Conservation (phyloP, 805 yeast genomes). For the Pichia nanzhaoensis region DNA sequence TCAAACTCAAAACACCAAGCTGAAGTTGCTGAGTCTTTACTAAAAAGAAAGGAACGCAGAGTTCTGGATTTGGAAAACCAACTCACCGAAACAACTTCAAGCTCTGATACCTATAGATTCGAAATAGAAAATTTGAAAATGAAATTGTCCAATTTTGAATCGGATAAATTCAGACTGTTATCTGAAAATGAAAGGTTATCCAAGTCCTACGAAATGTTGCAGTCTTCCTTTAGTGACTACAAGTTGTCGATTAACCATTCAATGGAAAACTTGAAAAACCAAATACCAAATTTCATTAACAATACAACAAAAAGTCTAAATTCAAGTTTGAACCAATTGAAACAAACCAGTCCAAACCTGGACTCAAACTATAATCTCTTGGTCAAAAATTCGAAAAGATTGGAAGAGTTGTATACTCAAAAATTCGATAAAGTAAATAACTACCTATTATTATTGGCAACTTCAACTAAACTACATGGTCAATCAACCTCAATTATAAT, state of each 20-base stretch:
- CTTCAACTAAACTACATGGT: conserved; percentile 42
- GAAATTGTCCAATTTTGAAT: conserved; percentile 42
- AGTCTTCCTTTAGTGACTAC: conserved; percentile 44
- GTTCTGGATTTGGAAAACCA: conserved; percentile 60
- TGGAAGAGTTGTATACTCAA: conserved; percentile 43
- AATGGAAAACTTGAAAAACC: conserved; percentile 32
- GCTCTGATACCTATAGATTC: conserved; percentile 42
- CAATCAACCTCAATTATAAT: conserved; percentile 39
- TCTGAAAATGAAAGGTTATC: conserved; percentile 52
- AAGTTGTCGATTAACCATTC: conserved; percentile 42
- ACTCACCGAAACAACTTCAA: conserved; percentile 39
- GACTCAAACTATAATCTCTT: conserved; percentile 43
- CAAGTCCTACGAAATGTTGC: conserved; percentile 51
- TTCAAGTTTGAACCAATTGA: conserved; percentile 33
- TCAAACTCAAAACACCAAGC: conserved; percentile 72
- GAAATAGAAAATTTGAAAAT: conserved; percentile 44
- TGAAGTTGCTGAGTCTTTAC: conserved; percentile 61
- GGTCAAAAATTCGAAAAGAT: conserved; percentile 38
- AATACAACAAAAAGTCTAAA: conserved; percentile 32
- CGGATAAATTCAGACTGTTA: conserved; percentile 36
- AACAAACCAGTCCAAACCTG: conserved; percentile 42
- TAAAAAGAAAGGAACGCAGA: conserved; percentile 65
- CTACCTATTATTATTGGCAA: conserved; percentile 38
- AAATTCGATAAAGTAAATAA: conserved; percentile 40
- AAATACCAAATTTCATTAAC: conserved; percentile 33